Base-by-base conservation (phyloP, 2,329 filamentous ascomycete genomes). In the Epichloe gansuensis region DNA sequence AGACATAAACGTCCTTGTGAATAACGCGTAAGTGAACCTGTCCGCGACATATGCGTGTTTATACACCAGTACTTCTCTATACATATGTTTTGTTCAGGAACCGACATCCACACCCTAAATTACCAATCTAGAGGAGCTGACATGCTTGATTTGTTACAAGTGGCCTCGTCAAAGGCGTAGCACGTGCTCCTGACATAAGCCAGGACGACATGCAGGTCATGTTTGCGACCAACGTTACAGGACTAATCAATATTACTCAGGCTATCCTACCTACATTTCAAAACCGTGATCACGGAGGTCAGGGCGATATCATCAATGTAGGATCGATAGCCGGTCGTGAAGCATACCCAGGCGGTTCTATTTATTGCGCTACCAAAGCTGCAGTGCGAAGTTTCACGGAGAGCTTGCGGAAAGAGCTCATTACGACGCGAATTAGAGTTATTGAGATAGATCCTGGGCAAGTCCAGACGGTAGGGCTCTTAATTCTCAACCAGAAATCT, bases 221-320 rank as follows among this genome's bases (percentile, higher is more conserved):
- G 89, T 88, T 96, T 65, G 72, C 79, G 46, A 97, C 93, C 53
- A 98, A 98, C 66, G 90, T 97, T 50, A 93, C 86, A 2, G 93
- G 93, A 31, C 76, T 98, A 36, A 93, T 98, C 73, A 87, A 91
- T 74, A 88, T 97, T 85, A 97, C 93, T 0, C 93, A 98, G 74
- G 87, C 87, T 45, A 75, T 96, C 42, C 69, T 97, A 17, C 82
- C 87, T 50, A 82, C 89, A 65, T 94, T 90, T 76, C 85, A 89
- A 68, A 74, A 79, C 60, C 87, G 78, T 68, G 80, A 71, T 64
- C 77, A 91, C 52, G 84, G 86, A 54, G 90, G 89, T 53, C 74
- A 78, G 43, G 91, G 91, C 60, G 93, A 97, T 66, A 90, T 98
- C 66, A 95, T 98, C 72, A 97, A 96, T 64, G 72, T 96, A 63